A percentile compares a stretch with the other conserved stretches of the same genome.
Evolutionary conservation across 2,329 filamentous ascomycete genomes (phyloP).

Genomic region (Basipetospora chlamydospora): DNA sequence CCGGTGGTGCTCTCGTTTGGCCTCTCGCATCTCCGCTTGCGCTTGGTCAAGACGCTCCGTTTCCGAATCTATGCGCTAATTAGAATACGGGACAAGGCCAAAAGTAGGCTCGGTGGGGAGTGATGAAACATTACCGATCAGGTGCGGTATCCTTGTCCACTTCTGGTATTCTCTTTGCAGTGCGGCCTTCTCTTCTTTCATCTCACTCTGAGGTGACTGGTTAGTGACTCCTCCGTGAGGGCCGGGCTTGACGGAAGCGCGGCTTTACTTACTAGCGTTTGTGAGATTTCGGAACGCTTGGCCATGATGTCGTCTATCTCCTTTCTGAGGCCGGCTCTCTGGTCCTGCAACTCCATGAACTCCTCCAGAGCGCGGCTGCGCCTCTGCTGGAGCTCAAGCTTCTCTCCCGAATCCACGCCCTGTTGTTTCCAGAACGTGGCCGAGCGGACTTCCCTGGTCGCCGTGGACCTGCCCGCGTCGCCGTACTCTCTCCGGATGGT

Average conservation of each 20-base stretch:
- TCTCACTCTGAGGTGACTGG: slow-evolving; percentile 22
- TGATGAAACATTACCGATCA: slow-evolving; percentile 41
- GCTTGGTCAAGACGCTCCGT: not conserved
- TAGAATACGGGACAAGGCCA: not conserved
- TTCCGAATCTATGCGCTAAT: slow-evolving; percentile 1
- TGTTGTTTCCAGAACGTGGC: slow-evolving; percentile 65
- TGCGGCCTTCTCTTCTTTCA: slow-evolving; percentile 49
- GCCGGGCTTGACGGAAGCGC: slow-evolving; percentile 2
- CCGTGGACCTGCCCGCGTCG: slow-evolving; percentile 54
- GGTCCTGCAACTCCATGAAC: slow-evolving; percentile 17
- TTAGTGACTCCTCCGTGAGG: slow-evolving; percentile 1
- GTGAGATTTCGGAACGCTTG: slow-evolving; percentile 19
- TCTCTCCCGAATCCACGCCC: slow-evolving; percentile 54
- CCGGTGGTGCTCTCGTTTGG: not conserved
- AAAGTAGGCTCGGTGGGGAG: not conserved
- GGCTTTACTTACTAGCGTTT: slow-evolving; percentile 18
- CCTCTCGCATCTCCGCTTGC: slow-evolving; percentile 3
- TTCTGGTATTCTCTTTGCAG: slow-evolving; percentile 52
- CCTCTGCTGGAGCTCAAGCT: slow-evolving; percentile 41
- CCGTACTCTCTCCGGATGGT: slow-evolving; percentile 70
- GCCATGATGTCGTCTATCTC: slow-evolving; percentile 25
- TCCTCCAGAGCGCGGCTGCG: slow-evolving; percentile 28
- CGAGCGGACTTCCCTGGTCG: slow-evolving; percentile 41
- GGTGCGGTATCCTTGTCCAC: slow-evolving; percentile 54
- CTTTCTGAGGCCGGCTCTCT: slow-evolving; percentile 19